Conservation (phyloP, 2,329 filamentous ascomycete species). For the Endocalyx cinctus region DNA sequence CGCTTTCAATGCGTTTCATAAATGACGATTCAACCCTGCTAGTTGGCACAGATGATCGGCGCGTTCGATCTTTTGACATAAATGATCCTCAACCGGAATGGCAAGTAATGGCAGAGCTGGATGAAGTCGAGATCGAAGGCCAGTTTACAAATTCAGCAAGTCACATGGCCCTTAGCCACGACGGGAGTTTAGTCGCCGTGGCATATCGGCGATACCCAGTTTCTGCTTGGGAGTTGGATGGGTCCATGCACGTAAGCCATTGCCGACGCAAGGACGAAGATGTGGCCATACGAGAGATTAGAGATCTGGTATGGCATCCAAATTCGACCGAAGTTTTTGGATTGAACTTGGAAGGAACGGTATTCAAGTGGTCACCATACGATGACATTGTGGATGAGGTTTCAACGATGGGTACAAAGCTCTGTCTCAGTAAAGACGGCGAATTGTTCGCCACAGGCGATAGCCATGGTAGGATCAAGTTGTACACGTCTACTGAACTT, state of each 20-base stretch:
- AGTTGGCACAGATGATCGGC: slow-evolving; percentile 18
- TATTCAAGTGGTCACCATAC: slow-evolving; percentile 33
- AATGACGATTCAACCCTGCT: slow-evolving; percentile 14
- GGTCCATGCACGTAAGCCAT: slow-evolving; percentile 17
- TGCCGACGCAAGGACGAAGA: slow-evolving; percentile 17
- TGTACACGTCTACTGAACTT: slow-evolving; percentile 19
- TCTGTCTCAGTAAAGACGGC: slow-evolving; percentile 23
- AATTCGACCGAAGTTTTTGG: slow-evolving; percentile 25
- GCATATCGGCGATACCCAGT: slow-evolving; percentile 25
- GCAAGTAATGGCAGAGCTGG: slow-evolving; percentile 15
- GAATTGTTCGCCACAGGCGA: slow-evolving; percentile 25
- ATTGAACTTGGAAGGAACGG: slow-evolving; percentile 24
- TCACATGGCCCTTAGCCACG: slow-evolving; percentile 16
- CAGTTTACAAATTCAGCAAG: slow-evolving; percentile 1
- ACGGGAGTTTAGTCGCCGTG: slow-evolving; percentile 21
- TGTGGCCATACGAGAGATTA: slow-evolving; percentile 16
- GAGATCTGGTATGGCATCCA: slow-evolving; percentile 24
- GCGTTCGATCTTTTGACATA: slow-evolving; percentile 14
- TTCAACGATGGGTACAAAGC: slow-evolving; percentile 12
- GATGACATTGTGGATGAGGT: slow-evolving; percentile 22
- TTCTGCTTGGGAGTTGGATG: slow-evolving; percentile 25
- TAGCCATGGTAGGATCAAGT: slow-evolving; percentile 19
- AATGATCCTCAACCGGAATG: slow-evolving; percentile 11
- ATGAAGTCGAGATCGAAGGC: slow-evolving; percentile 3
- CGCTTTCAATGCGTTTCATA: slow-evolving; percentile 18